These are phyloP conservation scores for Thinopyrum obtusiflorum DNA, from an alignment of 202 grass and related monocot species.

Conservation along the genomic window DNA sequence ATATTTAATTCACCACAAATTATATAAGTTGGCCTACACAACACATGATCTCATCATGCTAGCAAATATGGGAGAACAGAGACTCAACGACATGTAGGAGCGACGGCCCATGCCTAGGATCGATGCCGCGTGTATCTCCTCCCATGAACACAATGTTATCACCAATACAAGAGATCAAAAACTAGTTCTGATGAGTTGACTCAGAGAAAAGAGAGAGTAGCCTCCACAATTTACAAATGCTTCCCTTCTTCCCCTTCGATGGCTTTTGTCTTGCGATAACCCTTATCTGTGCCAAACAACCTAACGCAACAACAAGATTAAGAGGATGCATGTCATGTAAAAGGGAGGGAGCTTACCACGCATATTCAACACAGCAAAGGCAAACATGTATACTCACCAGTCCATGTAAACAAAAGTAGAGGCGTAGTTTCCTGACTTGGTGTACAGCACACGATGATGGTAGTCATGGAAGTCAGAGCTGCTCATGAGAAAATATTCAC, in stretches of 20 bases:
- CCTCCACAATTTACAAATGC: slow-evolving; percentile 47
- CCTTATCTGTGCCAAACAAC: slow-evolving; percentile 74
- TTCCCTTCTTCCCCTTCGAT: slow-evolving; percentile 56
- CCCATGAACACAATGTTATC: slow-evolving; percentile 16
- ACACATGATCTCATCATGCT: slow-evolving; percentile 31
- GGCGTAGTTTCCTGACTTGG: slow-evolving; percentile 89
- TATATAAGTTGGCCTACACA: slow-evolving; percentile 21
- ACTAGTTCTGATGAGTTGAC: slow-evolving; percentile 19
- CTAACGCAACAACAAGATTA: slow-evolving; percentile 32
- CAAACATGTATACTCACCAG: slow-evolving; percentile 44
- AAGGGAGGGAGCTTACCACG: background rate
- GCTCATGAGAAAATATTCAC: slow-evolving; percentile 14
- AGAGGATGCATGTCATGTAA: background rate
- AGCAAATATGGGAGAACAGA: slow-evolving; percentile 32
- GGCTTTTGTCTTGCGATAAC: slow-evolving; percentile 61
- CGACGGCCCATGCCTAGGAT: slow-evolving; percentile 5
- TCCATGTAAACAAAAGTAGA: slow-evolving; percentile 98
- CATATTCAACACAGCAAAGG: slow-evolving; percentile 2
- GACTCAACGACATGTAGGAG: slow-evolving; percentile 12
- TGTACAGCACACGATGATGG: slow-evolving; percentile 86
- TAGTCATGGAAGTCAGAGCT: slow-evolving; percentile 90
- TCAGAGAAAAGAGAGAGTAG: slow-evolving; percentile 23
- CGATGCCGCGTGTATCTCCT: background rate
- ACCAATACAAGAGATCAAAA: slow-evolving; percentile 33
- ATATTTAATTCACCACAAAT: slow-evolving; percentile 33